Percentiles rank a stretch among this genome's conserved stretches.
These are phyloP conservation scores for Boletus reticulatus DNA, from an alignment of 768 basidiomycete genomes.

Conservation along the genomic window DNA sequence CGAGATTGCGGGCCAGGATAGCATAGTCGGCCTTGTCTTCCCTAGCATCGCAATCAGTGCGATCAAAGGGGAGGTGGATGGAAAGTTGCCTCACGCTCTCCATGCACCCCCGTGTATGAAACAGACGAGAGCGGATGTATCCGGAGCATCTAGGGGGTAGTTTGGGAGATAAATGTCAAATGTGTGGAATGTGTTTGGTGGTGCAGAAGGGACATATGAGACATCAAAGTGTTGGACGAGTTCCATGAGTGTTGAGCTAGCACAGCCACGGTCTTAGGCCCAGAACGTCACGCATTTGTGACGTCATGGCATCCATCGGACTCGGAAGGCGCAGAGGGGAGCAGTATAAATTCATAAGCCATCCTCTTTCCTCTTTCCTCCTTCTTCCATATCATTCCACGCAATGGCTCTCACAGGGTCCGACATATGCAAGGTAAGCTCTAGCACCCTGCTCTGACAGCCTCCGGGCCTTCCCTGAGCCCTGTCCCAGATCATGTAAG, in stretches of 20 bases:
- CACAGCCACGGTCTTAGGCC: constrained; percentile 19
- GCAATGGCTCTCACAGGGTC: constrained; percentile 69
- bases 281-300: constrained; percentile 2
- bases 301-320: constrained; percentile 23
- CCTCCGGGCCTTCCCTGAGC: neutral
- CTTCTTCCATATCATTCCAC: constrained; percentile 6
- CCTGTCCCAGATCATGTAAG: constrained; percentile 44
- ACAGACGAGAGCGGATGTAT: constrained; percentile 48
- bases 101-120: constrained; percentile 88
- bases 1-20: constrained; percentile 52
- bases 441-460: neutral
- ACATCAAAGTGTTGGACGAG: constrained; percentile 21
- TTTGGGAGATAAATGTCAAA: constrained; percentile 57
- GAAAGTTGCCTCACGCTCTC: constrained; percentile 54
- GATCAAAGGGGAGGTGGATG: neutral
- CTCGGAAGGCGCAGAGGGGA: neutral
- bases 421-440: constrained; percentile 74
- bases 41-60: constrained; percentile 35
- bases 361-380: neutral
- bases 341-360: constrained; percentile 14
- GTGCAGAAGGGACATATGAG: constrained; percentile 34
- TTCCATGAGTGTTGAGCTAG: neutral
- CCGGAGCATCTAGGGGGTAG: neutral
- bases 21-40: constrained; percentile 70
- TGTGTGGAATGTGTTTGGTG: constrained; percentile 35